Evolutionary conservation across 805 yeast species (phyloP), one percentile per base, ranked within the genome.

Genomic region (Schwanniomyces vanrijiae): DNA sequence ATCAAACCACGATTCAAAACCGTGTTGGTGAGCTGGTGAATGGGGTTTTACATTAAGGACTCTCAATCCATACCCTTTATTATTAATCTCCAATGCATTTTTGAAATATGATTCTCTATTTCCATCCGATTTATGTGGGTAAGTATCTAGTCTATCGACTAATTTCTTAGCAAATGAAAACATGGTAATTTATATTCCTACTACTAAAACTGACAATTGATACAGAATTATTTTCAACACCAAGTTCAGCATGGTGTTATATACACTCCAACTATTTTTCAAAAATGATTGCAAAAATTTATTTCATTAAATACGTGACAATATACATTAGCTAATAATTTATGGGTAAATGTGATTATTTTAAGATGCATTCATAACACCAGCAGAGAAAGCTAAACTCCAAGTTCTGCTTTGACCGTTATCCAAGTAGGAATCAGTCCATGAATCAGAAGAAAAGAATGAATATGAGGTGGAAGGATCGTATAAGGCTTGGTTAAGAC

Each of bases 1-100:
- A 62, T 92, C 99, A 60, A 92, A 94, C 81, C 89, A 86, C 8
- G 94, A 76, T 65, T 90, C 95, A 24, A 94, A 62, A 2, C 75
- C 75, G 1, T 55, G 47, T 25, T 50, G 49, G 38, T 65, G 66
- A 0, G 70, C 77, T 10, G 50, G 19, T 4, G 76, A 69, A 22
- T 68, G 70, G 9, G 77, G 75, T 6, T 52, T 60, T 16, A 73
- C 75, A n/a, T 59, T 59, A 41, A 65, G 45, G 8, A 73, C 69
- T 22, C 78, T 56, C 43, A 73, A 64, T 3, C 64, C 78, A 49
- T 70, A 65, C 1, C 78, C 78, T 37, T 66, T 64, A 51, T 73
- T 73, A 54, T 72, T 71, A 44, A 64, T 48, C 25, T 54, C 52
- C 10, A 66, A 55, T 9, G 64, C 57, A 19, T 58, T 52, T 43